Percentiles rank a stretch among this genome's conserved stretches.
phyloP scores from a whole-genome alignment of 352 stramenopile genomes.

The Globisporangium solare region DNA sequence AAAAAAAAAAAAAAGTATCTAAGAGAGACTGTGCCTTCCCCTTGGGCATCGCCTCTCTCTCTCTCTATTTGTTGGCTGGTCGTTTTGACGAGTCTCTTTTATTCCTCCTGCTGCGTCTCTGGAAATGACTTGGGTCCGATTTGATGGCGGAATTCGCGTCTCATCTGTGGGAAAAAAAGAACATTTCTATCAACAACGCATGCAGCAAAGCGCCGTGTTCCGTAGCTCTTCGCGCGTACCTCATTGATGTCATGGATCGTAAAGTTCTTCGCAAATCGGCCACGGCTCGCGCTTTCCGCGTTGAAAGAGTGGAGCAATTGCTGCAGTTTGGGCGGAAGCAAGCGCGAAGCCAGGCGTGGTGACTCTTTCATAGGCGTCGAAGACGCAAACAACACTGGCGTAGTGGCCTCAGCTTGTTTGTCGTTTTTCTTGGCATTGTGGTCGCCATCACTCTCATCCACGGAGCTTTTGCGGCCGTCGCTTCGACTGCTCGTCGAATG shows the following conservation, averaged over 20 bases:
- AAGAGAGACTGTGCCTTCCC: no score
- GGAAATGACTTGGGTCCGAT: constrained; percentile 1
- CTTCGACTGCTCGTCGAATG: constrained; percentile 4
- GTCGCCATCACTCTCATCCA: not conserved
- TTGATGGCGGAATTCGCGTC: not conserved
- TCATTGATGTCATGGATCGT: constrained; percentile 12
- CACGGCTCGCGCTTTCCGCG: not conserved
- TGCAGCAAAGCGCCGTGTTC: no score
- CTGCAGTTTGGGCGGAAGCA: constrained; percentile 1
- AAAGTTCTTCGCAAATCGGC: constrained; percentile 3
- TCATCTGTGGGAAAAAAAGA: not conserved
- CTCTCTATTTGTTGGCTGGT: no score
- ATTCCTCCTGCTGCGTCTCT: no score
- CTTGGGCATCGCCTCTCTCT: no score
- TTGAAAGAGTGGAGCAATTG: constrained; percentile 4
- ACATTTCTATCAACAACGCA: no score
- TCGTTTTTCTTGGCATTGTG: not conserved
- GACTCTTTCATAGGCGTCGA: not conserved
- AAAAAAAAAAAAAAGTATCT: no score
- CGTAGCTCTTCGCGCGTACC: constrained; percentile 2
- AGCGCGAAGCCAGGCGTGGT: not conserved
- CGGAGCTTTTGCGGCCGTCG: not conserved
- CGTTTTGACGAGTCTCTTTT: no score
- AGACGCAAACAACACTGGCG: not conserved
- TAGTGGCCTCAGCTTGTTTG: not conserved